phyloP scores from a whole-genome alignment of 2,329 filamentous ascomycete genomes.

The Huntiella bhutanensis region DNA sequence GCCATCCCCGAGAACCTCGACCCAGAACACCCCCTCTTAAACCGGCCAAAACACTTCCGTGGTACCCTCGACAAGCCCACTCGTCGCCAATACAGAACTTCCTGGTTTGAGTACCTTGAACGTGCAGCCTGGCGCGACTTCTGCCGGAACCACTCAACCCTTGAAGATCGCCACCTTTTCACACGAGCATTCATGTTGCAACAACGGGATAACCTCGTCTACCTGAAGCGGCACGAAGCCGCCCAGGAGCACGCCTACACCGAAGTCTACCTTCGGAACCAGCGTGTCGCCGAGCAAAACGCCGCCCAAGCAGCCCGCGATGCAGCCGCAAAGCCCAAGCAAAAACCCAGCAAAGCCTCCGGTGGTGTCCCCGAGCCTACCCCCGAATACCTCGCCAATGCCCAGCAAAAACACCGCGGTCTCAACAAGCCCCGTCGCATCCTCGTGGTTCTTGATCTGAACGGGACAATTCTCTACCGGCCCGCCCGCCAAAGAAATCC shows the following conservation, averaged over 20 bases:
- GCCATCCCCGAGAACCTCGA: no score
- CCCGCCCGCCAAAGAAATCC: slow-evolving; percentile 27
- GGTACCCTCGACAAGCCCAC: not conserved
- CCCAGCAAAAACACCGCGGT: slow-evolving; percentile 24
- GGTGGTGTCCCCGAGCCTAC: slow-evolving; percentile 44
- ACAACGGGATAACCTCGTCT: not conserved
- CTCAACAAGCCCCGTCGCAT: slow-evolving; percentile 37
- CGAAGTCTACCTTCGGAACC: not conserved
- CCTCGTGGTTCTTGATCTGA: slow-evolving; percentile 77
- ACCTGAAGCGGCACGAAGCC: not conserved
- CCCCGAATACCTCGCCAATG: slow-evolving; percentile 37
- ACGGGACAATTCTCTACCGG: slow-evolving; percentile 71
- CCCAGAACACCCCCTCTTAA: no score
- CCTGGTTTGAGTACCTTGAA: not conserved
- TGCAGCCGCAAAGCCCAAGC: not conserved
- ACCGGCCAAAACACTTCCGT: not conserved
- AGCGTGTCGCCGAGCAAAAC: not conserved
- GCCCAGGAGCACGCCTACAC: not conserved
- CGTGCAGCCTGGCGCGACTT: not conserved
- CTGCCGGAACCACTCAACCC: not conserved
- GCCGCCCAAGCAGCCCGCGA: not conserved
- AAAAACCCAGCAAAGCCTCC: slow-evolving; percentile 18
- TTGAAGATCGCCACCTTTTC: not conserved
- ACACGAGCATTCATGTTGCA: not conserved
- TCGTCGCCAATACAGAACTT: not conserved